Conservation (phyloP, 305 asterid genomes). For the Solanum chacoense region DNA sequence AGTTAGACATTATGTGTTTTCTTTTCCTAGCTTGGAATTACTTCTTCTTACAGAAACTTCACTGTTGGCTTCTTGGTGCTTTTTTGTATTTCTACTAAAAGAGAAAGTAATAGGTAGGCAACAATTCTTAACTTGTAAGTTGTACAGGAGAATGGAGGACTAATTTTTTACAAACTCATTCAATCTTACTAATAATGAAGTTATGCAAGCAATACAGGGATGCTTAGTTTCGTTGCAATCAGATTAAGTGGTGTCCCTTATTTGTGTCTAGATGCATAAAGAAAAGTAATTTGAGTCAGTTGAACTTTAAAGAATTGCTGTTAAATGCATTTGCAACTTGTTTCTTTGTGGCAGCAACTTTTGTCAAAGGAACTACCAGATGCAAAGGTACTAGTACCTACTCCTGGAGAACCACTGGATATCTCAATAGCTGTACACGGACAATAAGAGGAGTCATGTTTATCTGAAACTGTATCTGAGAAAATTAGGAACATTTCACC, state of each 20-base stretch:
- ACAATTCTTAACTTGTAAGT: too few species aligned
- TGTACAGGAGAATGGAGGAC: too few species aligned
- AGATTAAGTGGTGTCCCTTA: too few species aligned
- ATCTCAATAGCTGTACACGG: conserved; percentile 14
- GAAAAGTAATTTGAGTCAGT: too few species aligned
- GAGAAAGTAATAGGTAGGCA: not conserved
- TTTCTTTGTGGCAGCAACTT: conserved; percentile 21
- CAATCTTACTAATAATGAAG: too few species aligned
- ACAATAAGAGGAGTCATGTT: not conserved
- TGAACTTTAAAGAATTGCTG: not conserved
- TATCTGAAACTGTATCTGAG: not conserved
- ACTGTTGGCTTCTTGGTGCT: not conserved
- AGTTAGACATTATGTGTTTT: too few species aligned
- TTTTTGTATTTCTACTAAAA: not conserved
- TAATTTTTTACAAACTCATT: too few species aligned
- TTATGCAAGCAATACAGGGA: too few species aligned
- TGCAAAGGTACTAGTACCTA: conserved; percentile 53
- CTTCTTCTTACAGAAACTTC: not conserved
- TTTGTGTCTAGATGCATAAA: too few species aligned
- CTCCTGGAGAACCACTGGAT: conserved; percentile 59
- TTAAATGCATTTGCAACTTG: not conserved
- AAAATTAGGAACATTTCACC: too few species aligned
- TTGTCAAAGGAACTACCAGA: conserved; percentile 50
- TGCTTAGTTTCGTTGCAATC: too few species aligned
- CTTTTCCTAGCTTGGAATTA: too few species aligned